Percentiles rank a stretch among this genome's conserved stretches.
phyloP scores from a whole-genome alignment of 352 stramenopile genomes.

The Plasmopara viticola region DNA sequence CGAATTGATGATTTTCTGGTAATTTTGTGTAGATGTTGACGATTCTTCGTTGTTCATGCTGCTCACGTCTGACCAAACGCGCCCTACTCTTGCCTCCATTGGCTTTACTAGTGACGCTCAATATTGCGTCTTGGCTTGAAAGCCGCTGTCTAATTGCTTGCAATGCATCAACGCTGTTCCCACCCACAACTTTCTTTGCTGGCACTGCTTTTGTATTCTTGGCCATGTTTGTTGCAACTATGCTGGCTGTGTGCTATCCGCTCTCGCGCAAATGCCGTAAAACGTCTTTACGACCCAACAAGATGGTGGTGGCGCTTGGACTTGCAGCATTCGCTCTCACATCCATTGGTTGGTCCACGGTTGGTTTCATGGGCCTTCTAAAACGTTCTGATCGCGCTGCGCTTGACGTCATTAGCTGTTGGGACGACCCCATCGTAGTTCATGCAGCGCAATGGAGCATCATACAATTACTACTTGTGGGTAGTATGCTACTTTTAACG shows the following conservation, averaged over 20 bases:
- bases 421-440: slow-evolving; percentile 7
- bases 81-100: slow-evolving; percentile 27
- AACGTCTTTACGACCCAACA: slow-evolving; percentile 1
- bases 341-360: slow-evolving; percentile 20
- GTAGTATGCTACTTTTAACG: slow-evolving; percentile 28
- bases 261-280: neutral
- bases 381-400: neutral
- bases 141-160: neutral
- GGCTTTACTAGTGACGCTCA: slow-evolving; percentile 12
- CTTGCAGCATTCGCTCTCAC: slow-evolving; percentile 16
- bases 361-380: slow-evolving; percentile 18
- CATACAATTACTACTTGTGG: slow-evolving; percentile 28
- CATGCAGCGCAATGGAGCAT: slow-evolving; percentile 17
- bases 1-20: neutral
- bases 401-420: slow-evolving; percentile 1
- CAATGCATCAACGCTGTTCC: slow-evolving; percentile 9
- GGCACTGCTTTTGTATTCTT: slow-evolving; percentile 20
- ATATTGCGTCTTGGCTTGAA: slow-evolving; percentile 26
- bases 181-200: slow-evolving; percentile 20
- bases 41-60: slow-evolving; percentile 56
- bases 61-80: slow-evolving; percentile 33
- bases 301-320: slow-evolving; percentile 11
- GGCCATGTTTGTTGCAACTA: slow-evolving; percentile 14
- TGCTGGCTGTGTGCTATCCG: slow-evolving; percentile 10
- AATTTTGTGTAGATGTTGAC: slow-evolving; percentile 14